Percentiles rank a stretch among this genome's conserved stretches.
These are phyloP conservation scores for Nicotiana tomentosiformis DNA, from an alignment of 257 asterid species.

Conservation along the genomic window DNA sequence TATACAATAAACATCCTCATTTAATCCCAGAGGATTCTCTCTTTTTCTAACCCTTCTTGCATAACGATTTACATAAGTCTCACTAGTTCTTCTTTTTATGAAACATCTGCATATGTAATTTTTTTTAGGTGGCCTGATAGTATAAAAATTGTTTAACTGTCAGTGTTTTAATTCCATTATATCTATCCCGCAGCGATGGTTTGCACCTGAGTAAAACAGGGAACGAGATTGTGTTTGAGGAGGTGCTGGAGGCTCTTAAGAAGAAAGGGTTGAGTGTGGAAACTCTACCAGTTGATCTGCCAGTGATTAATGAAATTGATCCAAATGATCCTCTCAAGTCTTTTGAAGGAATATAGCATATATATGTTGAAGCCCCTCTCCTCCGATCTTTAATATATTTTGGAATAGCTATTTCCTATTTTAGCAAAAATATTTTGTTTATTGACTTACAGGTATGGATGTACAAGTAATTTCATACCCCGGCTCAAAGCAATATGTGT, in stretches of 20 bases:
- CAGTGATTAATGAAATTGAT: slow-evolving; percentile 33
- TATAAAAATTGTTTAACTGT: too few relatives aligned
- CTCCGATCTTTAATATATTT: background rate
- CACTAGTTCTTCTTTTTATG: too few relatives aligned
- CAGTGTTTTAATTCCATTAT: too few relatives aligned
- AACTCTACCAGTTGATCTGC: slow-evolving; percentile 49
- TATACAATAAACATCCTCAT: too few relatives aligned
- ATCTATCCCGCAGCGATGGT: slow-evolving; percentile 48
- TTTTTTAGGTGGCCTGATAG: too few relatives aligned
- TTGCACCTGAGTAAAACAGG: slow-evolving; percentile 59
- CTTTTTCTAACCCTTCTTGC: too few relatives aligned
- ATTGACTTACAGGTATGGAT: background rate
- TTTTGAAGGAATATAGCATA: slow-evolving; percentile 19
- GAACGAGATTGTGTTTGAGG: slow-evolving; percentile 51
- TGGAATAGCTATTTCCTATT: background rate
- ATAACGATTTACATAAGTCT: too few relatives aligned
- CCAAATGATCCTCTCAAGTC: slow-evolving; percentile 59
- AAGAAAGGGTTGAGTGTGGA: slow-evolving; percentile 36
- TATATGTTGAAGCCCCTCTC: background rate
- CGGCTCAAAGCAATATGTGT: background rate
- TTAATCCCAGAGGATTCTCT: too few relatives aligned
- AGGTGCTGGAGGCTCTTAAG: slow-evolving; percentile 37
- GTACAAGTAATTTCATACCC: background rate
- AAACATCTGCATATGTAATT: too few relatives aligned
- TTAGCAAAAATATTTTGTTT: background rate